Evolutionary conservation across 768 basidiomycete species (phyloP), one percentile per base, ranked within the genome.

Genomic region (Lepiota venenata): DNA sequence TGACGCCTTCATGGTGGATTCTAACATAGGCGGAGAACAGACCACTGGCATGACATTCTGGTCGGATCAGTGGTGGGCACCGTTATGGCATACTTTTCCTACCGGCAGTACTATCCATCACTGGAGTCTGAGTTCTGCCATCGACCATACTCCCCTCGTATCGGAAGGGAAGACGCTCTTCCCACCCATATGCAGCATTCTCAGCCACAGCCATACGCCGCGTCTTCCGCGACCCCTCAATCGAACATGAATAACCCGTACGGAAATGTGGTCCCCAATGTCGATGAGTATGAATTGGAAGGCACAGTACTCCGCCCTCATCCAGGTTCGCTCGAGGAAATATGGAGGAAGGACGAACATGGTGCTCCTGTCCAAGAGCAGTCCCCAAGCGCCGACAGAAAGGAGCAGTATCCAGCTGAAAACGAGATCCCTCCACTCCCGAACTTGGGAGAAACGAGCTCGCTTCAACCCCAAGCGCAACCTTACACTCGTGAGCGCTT

Each of bases 31-130:
- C 18, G 18, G 15, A 5, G 25, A 25, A 16, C 55, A 57, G 40
- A 96, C 68, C 93, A 96, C 67, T 94, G 91, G 89, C 84, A 92
- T 4, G 96, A 99, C 60, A 89, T 97, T 40, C 63, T 92, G 8
- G 82, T 89, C 2, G 94, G 95, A 4, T 79, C 85, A 2, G 50
- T 87, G 25, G 74, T 98, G 7, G 96, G 95, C 11, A 72, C 88
- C 15, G 64, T 77, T 42, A 71, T 90, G 53, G 75, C 91, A 15
- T 88, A 81, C 70, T 87, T 93, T 61, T 67, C 81, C 14, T 95
- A 95, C 69, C 82, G 88, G 40, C 91, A 91, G 64, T 92, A 93
- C 69, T 93, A 87, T 62, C 89, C 88, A 16, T 73, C 80, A n/a
- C 78, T 92, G n/a, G 64, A 70, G 1, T 83, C 84, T 0, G 74